A percentile compares a stretch with the other conserved stretches of the same genome.
Evolutionary conservation across 148 eudicot genomes (phyloP).

Genomic region (Mesembryanthemum crystallinum): DNA sequence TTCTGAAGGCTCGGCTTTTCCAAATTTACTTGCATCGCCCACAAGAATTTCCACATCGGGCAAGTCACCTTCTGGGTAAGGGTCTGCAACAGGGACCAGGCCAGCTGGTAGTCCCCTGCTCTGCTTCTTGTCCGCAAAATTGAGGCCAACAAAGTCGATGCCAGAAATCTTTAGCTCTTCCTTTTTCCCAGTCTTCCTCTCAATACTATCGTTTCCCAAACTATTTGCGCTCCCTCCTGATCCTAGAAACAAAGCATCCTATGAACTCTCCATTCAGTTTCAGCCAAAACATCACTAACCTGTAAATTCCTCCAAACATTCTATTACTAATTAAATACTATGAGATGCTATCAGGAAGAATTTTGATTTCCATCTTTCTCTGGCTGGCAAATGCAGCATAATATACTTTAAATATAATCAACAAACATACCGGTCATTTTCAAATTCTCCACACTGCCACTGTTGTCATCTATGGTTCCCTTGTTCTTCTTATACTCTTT

Average conservation of each 20-base stretch:
- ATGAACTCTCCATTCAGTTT: constrained; percentile 9
- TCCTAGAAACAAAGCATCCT: constrained; percentile 35
- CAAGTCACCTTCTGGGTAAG: constrained; percentile 50
- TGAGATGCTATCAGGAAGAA: neutral
- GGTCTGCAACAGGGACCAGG: constrained; percentile 54
- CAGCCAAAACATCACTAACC: neutral
- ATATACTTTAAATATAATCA: neutral
- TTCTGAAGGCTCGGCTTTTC: constrained; percentile 29
- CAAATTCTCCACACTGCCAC: constrained; percentile 7
- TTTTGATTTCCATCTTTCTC: neutral
- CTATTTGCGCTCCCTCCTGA: constrained; percentile 28
- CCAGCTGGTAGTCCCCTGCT: constrained; percentile 79
- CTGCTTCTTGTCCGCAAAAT: constrained; percentile 68
- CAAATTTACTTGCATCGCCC: constrained; percentile 74
- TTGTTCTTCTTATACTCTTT: constrained; percentile 36
- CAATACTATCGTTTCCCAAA: constrained; percentile 12
- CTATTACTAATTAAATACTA: neutral
- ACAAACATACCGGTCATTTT: constrained; percentile 19
- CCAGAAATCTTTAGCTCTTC: constrained; percentile 48
- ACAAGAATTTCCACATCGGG: constrained; percentile 87
- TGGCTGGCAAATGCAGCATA: neutral
- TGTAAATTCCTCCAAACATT: neutral
- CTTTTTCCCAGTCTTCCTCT: constrained; percentile 34
- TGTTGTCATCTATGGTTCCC: constrained; percentile 21
- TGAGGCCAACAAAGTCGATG: constrained; percentile 74